Conservation (phyloP, 306 rosid genomes). For the Acacia crassicarpa region DNA sequence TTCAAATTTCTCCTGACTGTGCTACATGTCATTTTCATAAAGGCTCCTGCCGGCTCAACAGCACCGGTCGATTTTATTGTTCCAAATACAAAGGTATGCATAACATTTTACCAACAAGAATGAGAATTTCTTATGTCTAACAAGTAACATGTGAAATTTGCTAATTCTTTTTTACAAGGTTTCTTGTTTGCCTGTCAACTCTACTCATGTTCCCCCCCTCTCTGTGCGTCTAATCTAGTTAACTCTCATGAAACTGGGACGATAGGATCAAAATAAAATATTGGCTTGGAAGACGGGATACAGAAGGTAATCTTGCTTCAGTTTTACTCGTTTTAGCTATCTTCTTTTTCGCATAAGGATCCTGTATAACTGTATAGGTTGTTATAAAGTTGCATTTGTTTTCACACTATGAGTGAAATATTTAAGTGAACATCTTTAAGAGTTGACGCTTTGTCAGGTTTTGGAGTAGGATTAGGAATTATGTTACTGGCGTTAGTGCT, state of each 20-base stretch:
- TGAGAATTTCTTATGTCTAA: too few species aligned
- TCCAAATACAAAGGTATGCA: too few species aligned
- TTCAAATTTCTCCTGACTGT: background rate
- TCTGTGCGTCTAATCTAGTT: background rate
- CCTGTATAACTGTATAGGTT: background rate
- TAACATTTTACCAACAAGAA: too few species aligned
- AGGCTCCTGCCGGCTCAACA: too few species aligned
- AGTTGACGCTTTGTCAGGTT: background rate
- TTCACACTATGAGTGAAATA: background rate
- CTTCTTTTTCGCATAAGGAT: background rate
- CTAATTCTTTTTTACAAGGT: background rate
- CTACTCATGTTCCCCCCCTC: background rate
- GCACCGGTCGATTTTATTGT: too few species aligned
- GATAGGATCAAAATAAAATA: background rate
- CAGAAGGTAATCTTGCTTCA: background rate
- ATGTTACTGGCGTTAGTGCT: conserved; percentile 13
- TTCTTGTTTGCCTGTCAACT: background rate
- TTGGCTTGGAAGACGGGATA: background rate
- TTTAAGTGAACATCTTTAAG: background rate
- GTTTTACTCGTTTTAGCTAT: background rate
- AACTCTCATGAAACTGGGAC: background rate
- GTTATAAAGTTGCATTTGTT: background rate
- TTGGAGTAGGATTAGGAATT: conserved; percentile 28
- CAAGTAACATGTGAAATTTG: background rate
- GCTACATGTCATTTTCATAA: too few species aligned